Evolutionary conservation across 768 basidiomycete species (phyloP), one percentile per base, ranked within the genome.

Genomic region (Mycena albidolilacea): DNA sequence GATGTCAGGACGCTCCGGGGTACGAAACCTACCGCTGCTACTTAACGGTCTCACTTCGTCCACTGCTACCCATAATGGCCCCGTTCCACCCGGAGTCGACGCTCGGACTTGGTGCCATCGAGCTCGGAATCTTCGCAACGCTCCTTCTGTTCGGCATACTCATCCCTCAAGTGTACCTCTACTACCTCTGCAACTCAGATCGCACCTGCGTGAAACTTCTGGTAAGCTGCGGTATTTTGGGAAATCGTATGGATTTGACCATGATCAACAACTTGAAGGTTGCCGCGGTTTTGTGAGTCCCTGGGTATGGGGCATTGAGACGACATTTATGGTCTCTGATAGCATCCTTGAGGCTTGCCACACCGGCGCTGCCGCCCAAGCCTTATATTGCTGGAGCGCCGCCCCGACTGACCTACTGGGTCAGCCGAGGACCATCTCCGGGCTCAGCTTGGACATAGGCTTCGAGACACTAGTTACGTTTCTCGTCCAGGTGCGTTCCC

Each of bases 391-490:
- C n/a, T 68, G 63, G 52, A 72, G 71, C 5, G 62, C 72, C 41
- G 69, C 71, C 5, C 64, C 69, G 7, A 67, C 46, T 19, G 38
- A 64, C 52, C 38, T 69, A 44, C 15, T 2, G 6, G 52, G 67
- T n/a, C 69, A 69, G 23, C 70, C 74, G 12, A 70, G 71, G 10
- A 66, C 70, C 11, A 44, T 59, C 21, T 30, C 8, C 7, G 66
- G 64, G 21, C 44, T 70, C 1, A 52, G 69, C 19, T 21, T 64
- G 6, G 69, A 37, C 14, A 64, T 70, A 8, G 65, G 80, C 14
- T 70, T 82, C 30, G 82, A 81, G 54, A 80, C 79, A 2, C 62
- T 74, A 1, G 79, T 83, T 14, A 82, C 81, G 6, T 65, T 80
- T 14, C 72, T 78, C n/a, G 79, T 80, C 9, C 81, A 84, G 71